These are phyloP conservation scores for Botrytis fabae DNA, from an alignment of 2,329 filamentous ascomycete species.

Conservation along the genomic window DNA sequence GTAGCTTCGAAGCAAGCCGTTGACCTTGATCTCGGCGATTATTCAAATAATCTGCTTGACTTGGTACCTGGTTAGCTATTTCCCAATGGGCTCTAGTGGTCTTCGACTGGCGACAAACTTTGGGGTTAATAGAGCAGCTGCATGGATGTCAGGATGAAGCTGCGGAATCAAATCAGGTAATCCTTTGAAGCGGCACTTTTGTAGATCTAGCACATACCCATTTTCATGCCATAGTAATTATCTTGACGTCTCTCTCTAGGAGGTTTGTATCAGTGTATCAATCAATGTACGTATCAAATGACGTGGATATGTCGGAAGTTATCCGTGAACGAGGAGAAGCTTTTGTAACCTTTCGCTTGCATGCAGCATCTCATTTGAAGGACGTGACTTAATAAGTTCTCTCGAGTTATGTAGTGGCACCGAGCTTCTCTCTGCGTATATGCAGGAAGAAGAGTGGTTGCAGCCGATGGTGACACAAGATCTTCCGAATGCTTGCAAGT, in stretches of 20 bases:
- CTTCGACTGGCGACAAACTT: conserved; percentile 84
- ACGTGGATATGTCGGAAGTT: conserved; percentile 9
- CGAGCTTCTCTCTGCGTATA: not conserved
- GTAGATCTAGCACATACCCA: conserved; percentile 7
- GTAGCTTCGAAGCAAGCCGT: conserved; percentile 78
- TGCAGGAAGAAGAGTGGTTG: not conserved
- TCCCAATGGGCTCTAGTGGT: conserved; percentile 91
- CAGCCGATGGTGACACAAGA: conserved; percentile 17
- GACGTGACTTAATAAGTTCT: conserved; percentile 14
- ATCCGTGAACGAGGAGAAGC: conserved; percentile 13
- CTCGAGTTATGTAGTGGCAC: not conserved
- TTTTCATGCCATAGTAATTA: not conserved
- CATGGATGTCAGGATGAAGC: conserved; percentile 78
- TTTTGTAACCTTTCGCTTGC: conserved; percentile 3
- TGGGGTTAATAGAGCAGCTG: conserved; percentile 77
- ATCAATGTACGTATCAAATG: conserved; percentile 14
- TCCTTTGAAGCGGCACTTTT: not conserved
- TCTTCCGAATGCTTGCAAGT: conserved; percentile 19
- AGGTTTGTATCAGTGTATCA: conserved; percentile 3
- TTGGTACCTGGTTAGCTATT: conserved; percentile 97
- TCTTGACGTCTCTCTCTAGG: not conserved
- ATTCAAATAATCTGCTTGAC: conserved; percentile 79
- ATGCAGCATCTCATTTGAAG: conserved; percentile 8
- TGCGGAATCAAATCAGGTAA: not conserved
- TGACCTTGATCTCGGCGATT: conserved; percentile 82